Base-by-base conservation (phyloP, 352 stramenopile genomes). In the Phytophthora palmivora region DNA sequence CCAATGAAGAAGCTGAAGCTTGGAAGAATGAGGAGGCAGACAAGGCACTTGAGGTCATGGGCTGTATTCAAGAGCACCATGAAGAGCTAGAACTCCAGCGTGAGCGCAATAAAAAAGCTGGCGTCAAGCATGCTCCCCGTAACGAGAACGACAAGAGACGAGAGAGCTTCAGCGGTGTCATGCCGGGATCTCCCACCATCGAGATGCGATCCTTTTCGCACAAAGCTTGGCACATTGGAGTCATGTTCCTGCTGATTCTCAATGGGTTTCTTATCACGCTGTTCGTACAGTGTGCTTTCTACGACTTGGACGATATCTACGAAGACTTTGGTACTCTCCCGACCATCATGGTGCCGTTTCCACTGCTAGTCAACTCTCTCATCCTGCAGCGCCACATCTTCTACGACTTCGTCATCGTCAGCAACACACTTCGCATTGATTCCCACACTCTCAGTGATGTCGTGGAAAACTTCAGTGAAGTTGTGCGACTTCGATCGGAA, bases 231-330 rank as follows among this genome's bases (percentile, higher is more conserved):
- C 79, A 91, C 24, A 76, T 89, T 56, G 16, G 67, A 5, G 69
- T 91, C 43, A 85, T 88, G 59, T 28, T 76, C 1, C 38, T 88
- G 14, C 55, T 91, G 4, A 79, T 89, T 46, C 60, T 88, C n/a
- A 91, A 91, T 33, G 82, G 71, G 0, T 78, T 91, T 47, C 85
- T 85, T 68, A 45, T 76, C 33, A 83, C 80, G 11, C 70, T 89
- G 7, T 71, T 89, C 24, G 59, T 74, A 15, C 76, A 89, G 54
- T 89, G 79, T 16, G 63, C 86, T 0, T 42, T 88, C 22, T 87
- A 88, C 58, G 63, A 72, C 15, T 28, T 72, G 49, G 58, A 72
- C 33, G 63, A 72, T 2, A 64, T 72, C 21, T 68, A 72, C 38
- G 63, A 68, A 39, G 62, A 84, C 37, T 67, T 87, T 2, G 48